Base-by-base conservation (phyloP, 176 grass and related monocot species). In the Hsuehochloa calcarea region DNA sequence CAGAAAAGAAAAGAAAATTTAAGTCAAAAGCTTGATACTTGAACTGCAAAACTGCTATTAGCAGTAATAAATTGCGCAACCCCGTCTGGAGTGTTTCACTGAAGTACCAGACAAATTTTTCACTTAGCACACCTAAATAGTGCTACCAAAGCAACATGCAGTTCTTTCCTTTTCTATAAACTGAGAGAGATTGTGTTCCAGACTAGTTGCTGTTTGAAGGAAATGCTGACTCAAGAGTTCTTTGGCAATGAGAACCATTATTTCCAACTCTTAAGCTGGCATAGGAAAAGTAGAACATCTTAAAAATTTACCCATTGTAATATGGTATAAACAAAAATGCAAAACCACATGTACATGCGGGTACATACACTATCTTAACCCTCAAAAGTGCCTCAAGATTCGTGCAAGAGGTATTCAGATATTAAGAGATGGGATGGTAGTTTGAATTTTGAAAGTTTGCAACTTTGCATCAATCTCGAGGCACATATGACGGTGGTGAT, bases 1-100 rank as follows among this genome's bases (percentile, higher is more conserved):
- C 11, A 85, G 9, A 67, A 59, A 91, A 82, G 14, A 11, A 59
- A 66, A 62, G 20, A 56, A 4, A 75, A 67, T 29, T 72, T 41
- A 77, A 56, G 60, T 72, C 15, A 85, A 52, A 81, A 69, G 38
- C 7, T 70, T 31, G 20, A 16, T n/a, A 71, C 3, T 58, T 85
- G 27, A 72, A 82, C 15, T 51, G 17, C 62, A 77, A 40, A 19
- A 25, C 26, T 52, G 60, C 46, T 72, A 84, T 22, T 75, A 63
- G 45, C 38, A 45, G 27, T 40, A 60, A 74, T 13, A 77, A 72
- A 71, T n/a, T 74, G 56, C 3, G 52, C 25, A 25, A 77, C 22
- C 26, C 19, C 4, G 26, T 26, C 14, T 65, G 19, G 14, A n/a
- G 4, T 5, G 4, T 35, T 27, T 78, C 1, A 47, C 65, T 19